Conservation (phyloP, 331 rosid species). For the Prunus yedoensis region DNA sequence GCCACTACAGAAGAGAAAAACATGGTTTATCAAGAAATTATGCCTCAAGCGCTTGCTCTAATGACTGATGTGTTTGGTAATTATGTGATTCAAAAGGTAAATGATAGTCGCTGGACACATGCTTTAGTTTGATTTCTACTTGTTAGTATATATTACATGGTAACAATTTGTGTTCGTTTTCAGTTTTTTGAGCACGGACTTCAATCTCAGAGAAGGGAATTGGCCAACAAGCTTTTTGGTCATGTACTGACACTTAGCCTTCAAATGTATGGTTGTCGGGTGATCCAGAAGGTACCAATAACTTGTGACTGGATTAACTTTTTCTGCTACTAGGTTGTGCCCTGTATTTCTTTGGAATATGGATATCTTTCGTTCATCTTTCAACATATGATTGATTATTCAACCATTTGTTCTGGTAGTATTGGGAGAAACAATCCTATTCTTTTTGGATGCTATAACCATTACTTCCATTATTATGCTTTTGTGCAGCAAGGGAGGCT, state of each 20-base stretch:
- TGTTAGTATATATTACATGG: constrained; percentile 10
- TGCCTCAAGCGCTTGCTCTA: constrained; percentile 93
- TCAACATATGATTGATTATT: constrained; percentile 2
- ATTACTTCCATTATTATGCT: background rate
- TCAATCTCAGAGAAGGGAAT: constrained; percentile 76
- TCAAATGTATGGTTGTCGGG: constrained; percentile 99
- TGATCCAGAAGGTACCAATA: constrained; percentile 84
- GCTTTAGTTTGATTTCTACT: background rate
- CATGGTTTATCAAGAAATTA: constrained; percentile 98
- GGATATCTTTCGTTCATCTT: constrained; percentile 10
- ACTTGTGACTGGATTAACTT: background rate
- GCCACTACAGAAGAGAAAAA: constrained; percentile 80
- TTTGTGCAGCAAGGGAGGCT: background rate
- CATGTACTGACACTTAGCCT: constrained; percentile 90
- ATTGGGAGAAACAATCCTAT: background rate
- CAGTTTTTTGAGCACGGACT: constrained; percentile 99
- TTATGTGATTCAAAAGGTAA: constrained; percentile 98
- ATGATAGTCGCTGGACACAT: background rate
- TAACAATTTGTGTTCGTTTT: constrained; percentile 12
- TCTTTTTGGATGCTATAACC: background rate
- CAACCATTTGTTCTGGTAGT: constrained; percentile 2
- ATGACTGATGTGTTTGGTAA: constrained; percentile 99
- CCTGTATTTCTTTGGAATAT: background rate
- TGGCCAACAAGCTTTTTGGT: constrained; percentile 80
- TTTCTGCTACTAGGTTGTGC: constrained; percentile 8